Conservation (phyloP, 2,329 filamentous ascomycete genomes). For the Tolypocladium amazonense region DNA sequence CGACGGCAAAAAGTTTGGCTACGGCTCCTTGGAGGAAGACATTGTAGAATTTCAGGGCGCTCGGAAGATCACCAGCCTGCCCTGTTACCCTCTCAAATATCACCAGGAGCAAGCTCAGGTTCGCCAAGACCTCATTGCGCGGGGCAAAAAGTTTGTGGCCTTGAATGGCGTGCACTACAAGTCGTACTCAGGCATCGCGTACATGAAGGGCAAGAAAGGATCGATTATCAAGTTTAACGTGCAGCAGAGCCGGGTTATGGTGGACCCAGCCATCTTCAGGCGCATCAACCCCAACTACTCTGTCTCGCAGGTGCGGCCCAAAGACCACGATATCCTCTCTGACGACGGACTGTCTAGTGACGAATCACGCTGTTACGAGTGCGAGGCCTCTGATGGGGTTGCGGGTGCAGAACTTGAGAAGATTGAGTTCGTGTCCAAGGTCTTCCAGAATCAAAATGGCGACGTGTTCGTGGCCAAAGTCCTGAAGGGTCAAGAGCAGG, state of each 20-base stretch:
- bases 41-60: conserved; percentile 70
- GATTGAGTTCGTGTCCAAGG: conserved; percentile 38
- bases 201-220: conserved; percentile 67
- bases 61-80: conserved; percentile 69
- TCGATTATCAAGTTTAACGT: conserved; percentile 64
- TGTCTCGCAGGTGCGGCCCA: conserved; percentile 62
- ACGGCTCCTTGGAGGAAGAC: conserved; percentile 58
- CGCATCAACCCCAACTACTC: conserved; percentile 80
- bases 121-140: conserved; percentile 57
- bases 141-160: conserved; percentile 74
- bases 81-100: conserved; percentile 69
- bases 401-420: conserved; percentile 29
- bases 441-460: conserved; percentile 35
- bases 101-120: conserved; percentile 62
- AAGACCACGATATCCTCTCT: conserved; percentile 52
- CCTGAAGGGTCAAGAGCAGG: conserved; percentile 17
- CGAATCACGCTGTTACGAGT: conserved; percentile 22
- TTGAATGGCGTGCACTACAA: conserved; percentile 79
- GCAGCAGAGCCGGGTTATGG: conserved; percentile 78
- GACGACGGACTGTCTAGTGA: conserved; percentile 35
- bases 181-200: conserved; percentile 74
- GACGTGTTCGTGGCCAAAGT: conserved; percentile 20
- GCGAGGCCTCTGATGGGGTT: conserved; percentile 29
- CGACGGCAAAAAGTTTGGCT: conserved; percentile 77
- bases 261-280: conserved; percentile 73